Conservation (phyloP, 2,329 filamentous ascomycete species). For the Colletotrichum cuscutae region DNA sequence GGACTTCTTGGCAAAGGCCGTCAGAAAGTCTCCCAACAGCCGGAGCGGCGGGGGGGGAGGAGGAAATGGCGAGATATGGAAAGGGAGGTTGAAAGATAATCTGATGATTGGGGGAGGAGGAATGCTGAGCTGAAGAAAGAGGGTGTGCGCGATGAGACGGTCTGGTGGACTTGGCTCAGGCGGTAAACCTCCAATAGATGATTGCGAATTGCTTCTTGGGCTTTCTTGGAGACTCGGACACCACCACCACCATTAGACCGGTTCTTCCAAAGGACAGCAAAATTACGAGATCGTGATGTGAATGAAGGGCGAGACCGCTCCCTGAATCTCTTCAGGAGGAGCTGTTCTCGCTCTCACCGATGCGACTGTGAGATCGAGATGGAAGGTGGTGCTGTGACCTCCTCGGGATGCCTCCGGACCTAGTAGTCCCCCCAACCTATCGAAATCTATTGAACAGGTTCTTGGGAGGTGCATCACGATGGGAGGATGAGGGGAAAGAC, state of each 20-base stretch:
- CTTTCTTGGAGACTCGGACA: no score
- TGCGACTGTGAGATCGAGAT: constrained; percentile 20
- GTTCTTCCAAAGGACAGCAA: neutral
- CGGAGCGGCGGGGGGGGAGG: neutral
- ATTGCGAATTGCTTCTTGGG: neutral
- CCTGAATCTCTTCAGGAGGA: neutral
- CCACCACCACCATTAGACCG: neutral
- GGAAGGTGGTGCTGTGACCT: constrained; percentile 3
- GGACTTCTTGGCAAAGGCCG: neutral
- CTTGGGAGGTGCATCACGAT: neutral
- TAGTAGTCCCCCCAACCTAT: neutral
- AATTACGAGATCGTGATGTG: neutral
- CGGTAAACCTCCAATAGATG: constrained; percentile 4
- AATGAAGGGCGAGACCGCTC: neutral
- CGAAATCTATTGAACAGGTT: neutral
- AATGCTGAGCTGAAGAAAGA: neutral
- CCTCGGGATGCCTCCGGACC: neutral
- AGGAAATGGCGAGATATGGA: neutral
- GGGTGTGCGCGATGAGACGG: constrained; percentile 25
- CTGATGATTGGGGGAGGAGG: neutral
- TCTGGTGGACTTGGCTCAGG: neutral
- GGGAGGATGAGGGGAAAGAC: neutral
- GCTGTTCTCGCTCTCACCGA: neutral
- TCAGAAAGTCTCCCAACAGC: neutral
- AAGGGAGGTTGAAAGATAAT: neutral